Conservation (phyloP, 2,329 filamentous ascomycete species). For the Alternaria alternata region DNA sequence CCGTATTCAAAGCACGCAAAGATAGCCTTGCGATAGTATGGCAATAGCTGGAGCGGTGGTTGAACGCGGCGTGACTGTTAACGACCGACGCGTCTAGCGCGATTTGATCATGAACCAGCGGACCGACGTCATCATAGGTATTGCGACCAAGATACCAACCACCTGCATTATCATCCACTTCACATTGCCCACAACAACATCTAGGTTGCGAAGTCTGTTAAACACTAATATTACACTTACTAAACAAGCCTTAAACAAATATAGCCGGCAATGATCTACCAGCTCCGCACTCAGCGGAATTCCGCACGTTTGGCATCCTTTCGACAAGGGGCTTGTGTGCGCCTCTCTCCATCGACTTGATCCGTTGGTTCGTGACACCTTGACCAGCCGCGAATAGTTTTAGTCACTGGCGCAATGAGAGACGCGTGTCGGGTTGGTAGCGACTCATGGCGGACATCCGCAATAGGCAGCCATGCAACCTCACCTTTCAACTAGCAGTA, state of each 20-base stretch:
- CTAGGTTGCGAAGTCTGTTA: neutral
- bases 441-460: neutral
- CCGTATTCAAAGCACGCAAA: neutral
- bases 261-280: neutral
- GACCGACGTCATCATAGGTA: neutral
- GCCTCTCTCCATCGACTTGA: neutral
- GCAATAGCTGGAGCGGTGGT: neutral
- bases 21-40: neutral
- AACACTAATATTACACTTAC: neutral
- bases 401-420: neutral
- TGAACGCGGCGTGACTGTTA: neutral
- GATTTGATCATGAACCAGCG: neutral
- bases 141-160: neutral
- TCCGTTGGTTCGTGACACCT: neutral
- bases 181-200: neutral
- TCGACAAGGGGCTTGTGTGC: too few species aligned
- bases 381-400: neutral
- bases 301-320: neutral
- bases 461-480: neutral
- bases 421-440: neutral
- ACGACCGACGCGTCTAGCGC: neutral
- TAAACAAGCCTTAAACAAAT: neutral
- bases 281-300: constrained; percentile 2
- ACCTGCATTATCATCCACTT: neutral
- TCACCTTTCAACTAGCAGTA: neutral